Conservation (phyloP, 148 eudicot species). For the Polygonum maritimum region DNA sequence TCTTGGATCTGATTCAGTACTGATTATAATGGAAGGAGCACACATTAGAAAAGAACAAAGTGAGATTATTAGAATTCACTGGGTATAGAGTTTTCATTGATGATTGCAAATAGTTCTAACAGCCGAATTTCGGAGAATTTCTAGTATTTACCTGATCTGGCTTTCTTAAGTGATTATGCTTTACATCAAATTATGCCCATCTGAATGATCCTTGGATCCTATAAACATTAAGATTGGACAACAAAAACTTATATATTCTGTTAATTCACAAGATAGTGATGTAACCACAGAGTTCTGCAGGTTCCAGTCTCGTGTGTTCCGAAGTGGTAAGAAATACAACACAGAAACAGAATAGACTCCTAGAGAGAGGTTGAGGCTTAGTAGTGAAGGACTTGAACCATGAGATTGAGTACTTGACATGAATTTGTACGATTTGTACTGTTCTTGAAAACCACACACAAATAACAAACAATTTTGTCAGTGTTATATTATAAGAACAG, state of each 20-base stretch:
- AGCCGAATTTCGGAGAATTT: background rate
- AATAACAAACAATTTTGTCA: no score
- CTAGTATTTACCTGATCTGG: background rate
- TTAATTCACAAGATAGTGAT: background rate
- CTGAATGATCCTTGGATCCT: background rate
- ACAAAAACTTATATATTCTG: background rate
- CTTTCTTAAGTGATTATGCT: background rate
- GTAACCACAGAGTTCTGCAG: background rate
- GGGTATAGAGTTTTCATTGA: background rate
- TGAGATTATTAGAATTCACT: background rate
- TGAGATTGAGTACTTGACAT: background rate
- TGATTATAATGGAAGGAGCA: background rate
- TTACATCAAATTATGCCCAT: background rate
- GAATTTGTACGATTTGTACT: no score
- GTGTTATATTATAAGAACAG: no score
- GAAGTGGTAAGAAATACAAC: background rate
- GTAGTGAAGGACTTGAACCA: background rate
- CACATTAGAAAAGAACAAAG: background rate
- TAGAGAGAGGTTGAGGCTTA: no score
- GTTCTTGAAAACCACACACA: no score
- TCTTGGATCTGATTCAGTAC: background rate
- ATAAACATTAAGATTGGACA: background rate
- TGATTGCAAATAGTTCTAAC: background rate
- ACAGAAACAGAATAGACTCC: background rate
- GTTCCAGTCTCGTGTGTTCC: background rate